Base-by-base conservation (phyloP, 2,329 filamentous ascomycete genomes). In the Grosmannia penicillata region DNA sequence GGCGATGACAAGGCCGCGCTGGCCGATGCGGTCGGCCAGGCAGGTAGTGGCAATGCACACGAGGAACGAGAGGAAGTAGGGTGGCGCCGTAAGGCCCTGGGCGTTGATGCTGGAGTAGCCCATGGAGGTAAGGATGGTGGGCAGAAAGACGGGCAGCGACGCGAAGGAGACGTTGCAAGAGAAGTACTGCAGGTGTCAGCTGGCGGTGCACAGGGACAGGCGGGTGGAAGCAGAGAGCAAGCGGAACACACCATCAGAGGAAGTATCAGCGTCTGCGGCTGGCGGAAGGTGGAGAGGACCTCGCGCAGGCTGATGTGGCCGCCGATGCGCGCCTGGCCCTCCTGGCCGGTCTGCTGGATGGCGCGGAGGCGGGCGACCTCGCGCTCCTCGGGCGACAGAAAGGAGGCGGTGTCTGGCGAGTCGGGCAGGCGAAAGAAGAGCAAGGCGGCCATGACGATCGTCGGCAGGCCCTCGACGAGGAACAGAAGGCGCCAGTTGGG, bases 1-100 rank as follows among this genome's bases (percentile, higher is more conserved):
- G 4, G 67, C 58, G 44, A 83, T 69, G 47, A 72, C 66, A 32
- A 72, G 51, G 2, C 76, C 77, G 30, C 79, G 74, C 51, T 81
- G 77, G 44, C 71, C 68, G 2, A 68, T 64, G 13, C 64, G 65
- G 57, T 84, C 79, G n/a, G 78, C 76, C 26, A 82, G 52, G 52
- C 65, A 79, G 6, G 75, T 75, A 2, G 70, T 71, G 9, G 51
- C 48, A 42, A 84, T 66, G 32, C 74, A 78, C 18, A 75, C 56
- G 11, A 80, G 47, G 51, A 79, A 82, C 2, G 77, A 68, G 14
- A 80, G 55, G 47, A 84, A 72, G 53, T 79, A 83, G 0, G 79
- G 78, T 1, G 79, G 79, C 0, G 78, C 78, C 1, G 77, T 78
- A 11, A 86, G 65, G 1, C 79, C 81, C 55, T 86, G 80, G 0